Conservation (phyloP, 495 filamentous ascomycete genomes). For the Niebla homalea region DNA sequence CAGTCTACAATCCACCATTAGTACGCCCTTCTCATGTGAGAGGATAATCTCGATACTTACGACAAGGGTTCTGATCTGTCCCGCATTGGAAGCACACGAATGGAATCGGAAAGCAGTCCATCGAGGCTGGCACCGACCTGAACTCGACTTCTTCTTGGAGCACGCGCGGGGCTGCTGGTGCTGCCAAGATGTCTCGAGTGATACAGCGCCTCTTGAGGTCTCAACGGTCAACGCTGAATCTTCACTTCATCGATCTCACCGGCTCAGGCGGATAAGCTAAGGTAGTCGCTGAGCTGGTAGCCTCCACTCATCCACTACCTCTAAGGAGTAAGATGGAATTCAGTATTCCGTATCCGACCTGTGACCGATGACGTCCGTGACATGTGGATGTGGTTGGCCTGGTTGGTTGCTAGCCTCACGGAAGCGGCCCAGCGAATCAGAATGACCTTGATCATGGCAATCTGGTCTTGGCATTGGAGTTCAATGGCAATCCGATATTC, state of each 20-base stretch:
- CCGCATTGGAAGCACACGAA: conserved; percentile 38
- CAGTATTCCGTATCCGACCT: too few species aligned
- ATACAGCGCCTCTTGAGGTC: background rate
- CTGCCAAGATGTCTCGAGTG: background rate
- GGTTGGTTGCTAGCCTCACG: too few species aligned
- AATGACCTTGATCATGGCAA: too few species aligned
- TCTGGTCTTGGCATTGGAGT: too few species aligned
- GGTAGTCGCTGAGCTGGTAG: background rate
- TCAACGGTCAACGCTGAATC: background rate
- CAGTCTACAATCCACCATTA: conserved; percentile 19
- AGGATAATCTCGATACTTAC: background rate
- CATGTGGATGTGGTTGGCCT: too few species aligned
- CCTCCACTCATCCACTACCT: too few species aligned
- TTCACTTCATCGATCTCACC: background rate
- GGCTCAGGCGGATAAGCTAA: background rate
- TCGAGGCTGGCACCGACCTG: background rate
- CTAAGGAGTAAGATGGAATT: too few species aligned
- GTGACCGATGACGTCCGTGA: too few species aligned
- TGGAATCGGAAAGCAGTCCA: conserved; percentile 30
- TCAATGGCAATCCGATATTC: too few species aligned
- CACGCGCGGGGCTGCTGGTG: background rate
- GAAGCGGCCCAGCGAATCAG: too few species aligned
- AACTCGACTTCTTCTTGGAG: background rate
- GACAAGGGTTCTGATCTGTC: conserved; percentile 48
- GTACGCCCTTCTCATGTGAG: too few species aligned